Evolutionary conservation across 345 rosid species (phyloP), one percentile per base, ranked within the genome.

Genomic region (Camelina sativa): DNA sequence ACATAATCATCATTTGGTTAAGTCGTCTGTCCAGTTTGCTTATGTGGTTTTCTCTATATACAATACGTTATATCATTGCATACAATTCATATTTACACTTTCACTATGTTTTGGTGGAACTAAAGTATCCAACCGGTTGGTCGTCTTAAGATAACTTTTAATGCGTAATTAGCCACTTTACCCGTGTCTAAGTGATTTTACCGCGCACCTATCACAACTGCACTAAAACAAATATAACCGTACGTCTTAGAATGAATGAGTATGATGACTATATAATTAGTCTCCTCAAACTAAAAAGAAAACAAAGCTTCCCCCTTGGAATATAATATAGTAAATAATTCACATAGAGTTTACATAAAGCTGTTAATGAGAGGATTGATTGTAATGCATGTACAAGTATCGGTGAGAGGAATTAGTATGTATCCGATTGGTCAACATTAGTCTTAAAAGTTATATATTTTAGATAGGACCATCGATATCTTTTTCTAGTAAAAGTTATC

Each of bases 311-410:
- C 57, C 19, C 13, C 22, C 57, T 46, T 57, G 32, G 0, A 19
- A 32, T 44, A 32, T n/a, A 32, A 32, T 44, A 12, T 17, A 69
- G 55, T 19, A 62, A 16, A 22, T 61, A 40, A 51, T 51, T 46
- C 51, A 64, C 64, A 73, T 73, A 57, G 56, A 55, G 47, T 56
- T 19, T 4, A 15, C 30, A 15, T 44, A 55, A 73, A 54, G 76
- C 25, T 54, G 17, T 41, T 63, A 9, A n/a, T 41, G 44, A 28
- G 41, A 30, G 0, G 62, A 69, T 28, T 56, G 73, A 41, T 56
- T 55, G 64, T 41, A 25, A 68, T 54, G 52, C 34, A 2, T 40
- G 72, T 35, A 55, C 4, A 68, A 23, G 62, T 40, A 68, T 54
- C 48, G 17, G n/a, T 10, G 69, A 43, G 37, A 64, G 9, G 1